These are phyloP conservation scores for Talaromyces sp. DNA, from an alignment of 2,329 filamentous ascomycete genomes.

Conservation along the genomic window DNA sequence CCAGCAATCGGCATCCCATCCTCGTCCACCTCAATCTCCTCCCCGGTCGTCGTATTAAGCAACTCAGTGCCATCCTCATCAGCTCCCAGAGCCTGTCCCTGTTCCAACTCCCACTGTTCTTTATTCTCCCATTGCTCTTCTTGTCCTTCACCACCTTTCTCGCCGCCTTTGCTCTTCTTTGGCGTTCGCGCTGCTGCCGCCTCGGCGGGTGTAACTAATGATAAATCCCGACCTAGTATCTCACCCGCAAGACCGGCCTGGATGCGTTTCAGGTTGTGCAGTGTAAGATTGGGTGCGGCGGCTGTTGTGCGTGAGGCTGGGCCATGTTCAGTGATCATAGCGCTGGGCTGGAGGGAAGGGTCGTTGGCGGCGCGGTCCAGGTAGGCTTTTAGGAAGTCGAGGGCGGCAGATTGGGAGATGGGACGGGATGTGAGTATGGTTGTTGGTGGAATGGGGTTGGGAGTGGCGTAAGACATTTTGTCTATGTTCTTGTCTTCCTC, in stretches of 20 bases:
- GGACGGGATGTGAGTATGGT: conserved; percentile 34
- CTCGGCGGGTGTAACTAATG: conserved; percentile 30
- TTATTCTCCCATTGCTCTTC: conserved; percentile 31
- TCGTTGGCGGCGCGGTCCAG: conserved; percentile 42
- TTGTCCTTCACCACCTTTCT: conserved; percentile 21
- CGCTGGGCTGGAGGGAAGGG: conserved; percentile 43
- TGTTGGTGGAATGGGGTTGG: conserved; percentile 38
- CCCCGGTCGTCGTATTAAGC: conserved; percentile 25
- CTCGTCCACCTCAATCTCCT: conserved; percentile 38
- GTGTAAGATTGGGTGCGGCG: conserved; percentile 40
- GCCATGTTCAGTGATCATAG: conserved; percentile 43
- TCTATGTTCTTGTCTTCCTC: background rate
- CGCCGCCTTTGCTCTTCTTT: conserved; percentile 22
- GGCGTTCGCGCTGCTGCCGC: conserved; percentile 7
- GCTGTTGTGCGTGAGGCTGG: conserved; percentile 42
- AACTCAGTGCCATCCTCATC: conserved; percentile 10
- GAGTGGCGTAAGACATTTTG: conserved; percentile 38
- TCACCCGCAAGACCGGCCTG: conserved; percentile 44
- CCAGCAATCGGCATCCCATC: conserved; percentile 28
- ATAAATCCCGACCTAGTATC: conserved; percentile 40
- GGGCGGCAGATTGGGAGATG: conserved; percentile 39
- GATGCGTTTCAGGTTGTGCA: conserved; percentile 46
- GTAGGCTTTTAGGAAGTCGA: conserved; percentile 43
- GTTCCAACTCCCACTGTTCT: conserved; percentile 34
- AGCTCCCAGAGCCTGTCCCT: conserved; percentile 24